Evolutionary conservation across 139 green algal species (phyloP), one percentile per base, ranked within the genome.

Genomic region (Chlamydomonas schloesseri): DNA sequence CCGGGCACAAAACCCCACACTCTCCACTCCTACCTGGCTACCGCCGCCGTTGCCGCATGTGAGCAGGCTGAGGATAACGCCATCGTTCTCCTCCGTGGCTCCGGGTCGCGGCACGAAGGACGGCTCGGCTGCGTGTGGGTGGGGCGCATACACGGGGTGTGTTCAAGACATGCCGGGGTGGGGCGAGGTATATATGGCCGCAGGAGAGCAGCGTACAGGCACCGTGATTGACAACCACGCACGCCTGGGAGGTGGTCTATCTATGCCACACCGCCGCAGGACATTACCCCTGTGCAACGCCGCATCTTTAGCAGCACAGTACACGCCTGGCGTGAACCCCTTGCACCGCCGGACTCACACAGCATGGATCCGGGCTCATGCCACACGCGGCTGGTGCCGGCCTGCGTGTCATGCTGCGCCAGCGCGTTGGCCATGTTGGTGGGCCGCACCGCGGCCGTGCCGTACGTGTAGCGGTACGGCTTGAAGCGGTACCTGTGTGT

Each of bases 401-500:
- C 26, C 69, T 91, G 26, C 62, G 94, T 65, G 81, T 98, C 93
- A 68, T 95, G 88, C 75, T 96, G 96, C 55, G 73, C 89, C 57
- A 98, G 81, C 0, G 93, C 90, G 78, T 98, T 98, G 81, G 84
- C 91, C 33, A 94, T 89, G 75, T 93, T 94, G 77, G 92, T 94
- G 26, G 95, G 95, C 29, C 89, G 89, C 69, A 91, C 89, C 8
- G 90, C 93, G 14, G 73, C 87, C 26, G 95, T 80, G 33, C 62
- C 83, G 71, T 94, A 98, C 36, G 85, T 80, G 46, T 95, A 98
- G 3, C 92, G 74, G 74, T 92, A 81, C 60, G 78, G 37, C 86
- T 34, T 55, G 26, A 67, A 50, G 24, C 79, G 64, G 31, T 62
- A 69, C 37, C 65, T 83, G 77, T 2, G 20, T 14, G 34, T 2